phyloP scores from a whole-genome alignment of 441 rosid genomes.

The Breynia disticha region DNA sequence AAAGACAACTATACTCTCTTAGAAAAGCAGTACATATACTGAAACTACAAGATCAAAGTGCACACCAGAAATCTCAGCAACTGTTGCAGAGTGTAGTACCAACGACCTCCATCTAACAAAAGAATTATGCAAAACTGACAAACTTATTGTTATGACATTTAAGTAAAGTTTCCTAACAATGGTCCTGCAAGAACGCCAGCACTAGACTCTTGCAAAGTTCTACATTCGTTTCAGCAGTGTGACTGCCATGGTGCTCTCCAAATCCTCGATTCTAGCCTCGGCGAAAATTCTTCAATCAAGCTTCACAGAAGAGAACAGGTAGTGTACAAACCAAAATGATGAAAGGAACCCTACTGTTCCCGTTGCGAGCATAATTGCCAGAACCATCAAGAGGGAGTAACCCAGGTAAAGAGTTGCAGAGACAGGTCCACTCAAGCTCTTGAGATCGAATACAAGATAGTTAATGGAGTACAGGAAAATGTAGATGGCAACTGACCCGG shows the following conservation, averaged over 20 bases:
- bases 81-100: constrained; percentile 1
- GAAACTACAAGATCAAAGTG: not conserved
- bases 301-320: constrained; percentile 82
- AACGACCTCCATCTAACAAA: constrained; percentile 14
- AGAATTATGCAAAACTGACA: constrained; percentile 21
- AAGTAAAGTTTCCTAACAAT: constrained; percentile 20
- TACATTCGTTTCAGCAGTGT: not conserved
- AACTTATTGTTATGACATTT: constrained; percentile 25
- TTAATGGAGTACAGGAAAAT: constrained; percentile 67
- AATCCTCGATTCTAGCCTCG: not conserved
- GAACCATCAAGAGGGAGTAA: constrained; percentile 67
- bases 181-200: constrained; percentile 9
- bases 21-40: not conserved
- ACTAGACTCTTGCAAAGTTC: constrained; percentile 2
- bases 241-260: not conserved
- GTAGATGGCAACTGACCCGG: constrained; percentile 77
- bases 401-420: constrained; percentile 74
- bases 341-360: constrained; percentile 81
- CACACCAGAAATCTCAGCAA: not conserved
- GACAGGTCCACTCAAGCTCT: constrained; percentile 66
- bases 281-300: constrained; percentile 38
- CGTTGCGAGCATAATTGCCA: constrained; percentile 70
- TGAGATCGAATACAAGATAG: constrained; percentile 68
- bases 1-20: too few species aligned
- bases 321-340: constrained; percentile 83